Evolutionary conservation across 352 stramenopile species (phyloP), one percentile per base, ranked within the genome.

Genomic region (Globisporangium viniferum): DNA sequence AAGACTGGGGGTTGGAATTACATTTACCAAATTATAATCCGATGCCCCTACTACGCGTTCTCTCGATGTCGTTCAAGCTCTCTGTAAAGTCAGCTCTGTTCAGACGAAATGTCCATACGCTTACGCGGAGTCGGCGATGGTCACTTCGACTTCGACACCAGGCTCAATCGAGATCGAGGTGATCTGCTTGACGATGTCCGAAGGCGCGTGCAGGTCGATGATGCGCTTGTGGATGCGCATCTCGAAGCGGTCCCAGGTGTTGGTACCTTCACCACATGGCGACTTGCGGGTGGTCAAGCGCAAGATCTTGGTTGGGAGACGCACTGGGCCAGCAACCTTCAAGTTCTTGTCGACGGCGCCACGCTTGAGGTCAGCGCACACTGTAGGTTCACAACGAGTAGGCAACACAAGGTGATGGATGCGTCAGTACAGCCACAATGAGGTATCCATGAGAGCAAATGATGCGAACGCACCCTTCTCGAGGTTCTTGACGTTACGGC

Each of bases 211-310:
- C 68, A 99, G 85, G 81, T 99, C 98, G 80, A 99, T 98, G 80
- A 99, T 98, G 76, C 98, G 95, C 95, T 99, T 99, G 91, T 98
- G 93, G 76, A 98, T 97, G 80, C 97, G 93, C 97, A 99, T 99
- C 84, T 99, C 97, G 84, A 99, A 99, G 71, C 96, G 89, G 86
- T 99, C 98, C 94, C 96, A 99, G 54, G 97, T 99, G 91, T 99
- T 99, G 91, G 98, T 99, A 97, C 98, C 98, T 73, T 96, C 89
- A 93, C 88, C 89, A 89, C 87, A 98, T 68, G 98, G 98, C 76
- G 97, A 98, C 94, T 99, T 99, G 76, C 98, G 97, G 70, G 97
- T 99, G 68, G 97, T 99, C 66, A 99, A 96, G 74, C 87, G 93
- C 61, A 99, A 90, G 75, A 98, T 97, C 92, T 99, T 99, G 81